These are phyloP conservation scores for Pythium rhizo-oryzae DNA, from an alignment of 352 stramenopile genomes.

Conservation along the genomic window DNA sequence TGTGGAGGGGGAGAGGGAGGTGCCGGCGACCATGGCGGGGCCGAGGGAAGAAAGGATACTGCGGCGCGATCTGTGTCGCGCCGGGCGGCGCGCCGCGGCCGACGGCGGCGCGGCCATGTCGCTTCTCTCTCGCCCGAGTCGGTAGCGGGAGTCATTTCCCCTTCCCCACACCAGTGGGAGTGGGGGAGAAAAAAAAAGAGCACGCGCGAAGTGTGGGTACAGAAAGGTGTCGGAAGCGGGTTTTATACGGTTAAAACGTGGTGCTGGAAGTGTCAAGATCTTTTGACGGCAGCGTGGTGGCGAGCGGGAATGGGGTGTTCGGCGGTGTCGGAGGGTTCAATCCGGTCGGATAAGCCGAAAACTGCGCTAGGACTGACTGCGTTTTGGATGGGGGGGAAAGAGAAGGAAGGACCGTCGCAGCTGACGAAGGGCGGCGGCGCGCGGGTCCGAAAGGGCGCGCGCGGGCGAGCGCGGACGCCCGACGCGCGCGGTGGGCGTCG, in stretches of 20 bases:
- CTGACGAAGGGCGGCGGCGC: too few relatives aligned
- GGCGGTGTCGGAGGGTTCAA: neutral
- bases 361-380: too few relatives aligned
- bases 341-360: neutral
- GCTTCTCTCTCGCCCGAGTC: neutral
- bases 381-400: too few relatives aligned
- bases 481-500: too few relatives aligned
- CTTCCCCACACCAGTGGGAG: too few relatives aligned
- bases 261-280: neutral
- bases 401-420: too few relatives aligned
- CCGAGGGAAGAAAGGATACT: slow-evolving; percentile 19
- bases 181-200: too few relatives aligned
- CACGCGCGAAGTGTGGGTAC: neutral
- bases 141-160: neutral
- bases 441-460: too few relatives aligned
- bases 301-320: neutral
- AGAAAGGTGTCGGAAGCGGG: neutral
- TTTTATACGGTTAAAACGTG: neutral
- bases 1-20: neutral
- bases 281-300: neutral
- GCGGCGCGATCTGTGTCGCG: slow-evolving; percentile 9
- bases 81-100: neutral
- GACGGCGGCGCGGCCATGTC: slow-evolving; percentile 8
- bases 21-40: slow-evolving; percentile 2
- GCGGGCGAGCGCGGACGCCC: too few relatives aligned